phyloP scores from a whole-genome alignment of 2,329 filamentous ascomycete species.

The Elsinoe ampelina region DNA sequence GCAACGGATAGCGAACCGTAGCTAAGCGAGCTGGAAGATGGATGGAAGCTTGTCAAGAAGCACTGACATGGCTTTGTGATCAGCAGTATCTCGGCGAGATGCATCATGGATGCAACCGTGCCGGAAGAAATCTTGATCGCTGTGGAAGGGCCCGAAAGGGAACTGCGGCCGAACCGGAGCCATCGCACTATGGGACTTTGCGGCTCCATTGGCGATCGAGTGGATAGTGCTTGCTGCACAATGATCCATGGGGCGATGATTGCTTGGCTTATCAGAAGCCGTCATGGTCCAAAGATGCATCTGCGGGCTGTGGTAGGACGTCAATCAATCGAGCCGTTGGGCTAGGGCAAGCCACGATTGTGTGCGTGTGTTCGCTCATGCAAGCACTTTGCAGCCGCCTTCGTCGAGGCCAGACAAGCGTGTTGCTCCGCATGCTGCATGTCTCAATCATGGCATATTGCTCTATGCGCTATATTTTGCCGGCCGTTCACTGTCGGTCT shows the following conservation, averaged over 20 bases:
- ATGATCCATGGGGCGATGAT: conserved; percentile 11
- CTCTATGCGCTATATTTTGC: not conserved
- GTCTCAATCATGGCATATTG: conserved; percentile 2
- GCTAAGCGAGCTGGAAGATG: conserved; percentile 8
- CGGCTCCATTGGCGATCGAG: not conserved
- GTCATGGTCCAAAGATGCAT: not conserved
- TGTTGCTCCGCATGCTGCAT: not conserved
- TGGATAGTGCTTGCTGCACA: conserved; percentile 5
- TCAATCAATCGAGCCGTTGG: conserved; percentile 5
- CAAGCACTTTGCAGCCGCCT: conserved; percentile 9
- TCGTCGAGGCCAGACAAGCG: not conserved
- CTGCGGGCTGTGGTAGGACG: conserved; percentile 1
- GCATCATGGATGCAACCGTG: conserved; percentile 1
- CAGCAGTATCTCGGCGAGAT: conserved; percentile 6
- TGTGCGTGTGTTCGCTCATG: too few species aligned
- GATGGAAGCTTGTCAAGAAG: conserved; percentile 5
- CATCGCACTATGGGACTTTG: conserved; percentile 7
- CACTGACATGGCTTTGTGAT: conserved; percentile 11
- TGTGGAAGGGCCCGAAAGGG: not conserved
- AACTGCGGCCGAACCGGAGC: conserved; percentile 5
- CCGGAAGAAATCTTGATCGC: not conserved
- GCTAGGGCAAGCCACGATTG: conserved; percentile 6
- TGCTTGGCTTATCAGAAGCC: conserved; percentile 6
- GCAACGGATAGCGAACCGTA: not conserved
- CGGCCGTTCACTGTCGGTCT: not conserved